Evolutionary conservation across 306 rosid species (phyloP).

Genomic region (Gastrolobium villosum): DNA sequence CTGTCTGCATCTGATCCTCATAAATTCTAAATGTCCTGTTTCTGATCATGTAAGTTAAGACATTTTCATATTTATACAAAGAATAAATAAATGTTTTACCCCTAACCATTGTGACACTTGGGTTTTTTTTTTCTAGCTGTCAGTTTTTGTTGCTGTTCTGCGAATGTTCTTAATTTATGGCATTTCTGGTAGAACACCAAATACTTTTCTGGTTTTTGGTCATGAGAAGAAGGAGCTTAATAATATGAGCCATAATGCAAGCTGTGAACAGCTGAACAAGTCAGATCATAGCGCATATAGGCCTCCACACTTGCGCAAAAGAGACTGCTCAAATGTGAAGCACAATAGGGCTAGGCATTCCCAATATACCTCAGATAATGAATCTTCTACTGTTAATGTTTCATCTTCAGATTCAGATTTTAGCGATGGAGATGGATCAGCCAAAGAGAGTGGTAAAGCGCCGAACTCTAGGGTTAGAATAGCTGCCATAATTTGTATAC

Average conservation of each 20-base stretch:
- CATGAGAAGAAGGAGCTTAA: constrained; percentile 54
- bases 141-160: constrained; percentile 84
- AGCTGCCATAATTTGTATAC: constrained; percentile 87
- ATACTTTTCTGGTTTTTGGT: constrained; percentile 50
- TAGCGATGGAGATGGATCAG: constrained; percentile 86
- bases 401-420: constrained; percentile 93
- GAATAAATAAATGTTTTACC: constrained; percentile 23
- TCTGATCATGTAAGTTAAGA: constrained; percentile 84
- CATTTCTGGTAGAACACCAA: constrained; percentile 58
- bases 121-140: constrained; percentile 67
- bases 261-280: constrained; percentile 62
- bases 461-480: constrained; percentile 78
- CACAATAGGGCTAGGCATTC: constrained; percentile 51
- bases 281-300: constrained; percentile 63
- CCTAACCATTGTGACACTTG: constrained; percentile 40
- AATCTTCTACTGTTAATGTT: constrained; percentile 63
- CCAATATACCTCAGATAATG: constrained; percentile 60
- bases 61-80: constrained; percentile 28
- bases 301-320: constrained; percentile 95
- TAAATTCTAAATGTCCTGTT: constrained; percentile 73
- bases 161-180: constrained; percentile 83
- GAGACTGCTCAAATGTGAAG: constrained; percentile 61
- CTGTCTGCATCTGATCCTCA: constrained; percentile 81
- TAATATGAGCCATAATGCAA: constrained; percentile 44
- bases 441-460: constrained; percentile 58